Percentiles rank a stretch among this genome's conserved stretches.
phyloP scores from a whole-genome alignment of 1,284 basidiomycete genomes.

The Tetrapyrgos nigripes region DNA sequence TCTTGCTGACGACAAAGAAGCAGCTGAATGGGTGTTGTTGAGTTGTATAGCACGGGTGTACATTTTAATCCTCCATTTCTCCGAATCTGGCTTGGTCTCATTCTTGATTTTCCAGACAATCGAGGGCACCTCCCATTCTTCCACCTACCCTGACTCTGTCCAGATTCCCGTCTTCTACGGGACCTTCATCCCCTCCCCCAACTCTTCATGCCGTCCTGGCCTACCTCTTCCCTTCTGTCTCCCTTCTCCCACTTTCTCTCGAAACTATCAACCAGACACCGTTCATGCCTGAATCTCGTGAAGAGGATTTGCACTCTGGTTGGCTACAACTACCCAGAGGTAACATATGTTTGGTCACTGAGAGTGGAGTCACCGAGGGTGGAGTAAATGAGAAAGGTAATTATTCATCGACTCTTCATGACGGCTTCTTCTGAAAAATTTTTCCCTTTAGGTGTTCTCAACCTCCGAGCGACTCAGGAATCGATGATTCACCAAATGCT shows the following conservation, averaged over 20 bases:
- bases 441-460: slow-evolving; percentile 60
- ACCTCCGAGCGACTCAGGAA: slow-evolving; percentile 74
- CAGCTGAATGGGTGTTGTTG: slow-evolving; percentile 83
- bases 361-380: slow-evolving; percentile 72
- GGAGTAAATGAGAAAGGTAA: slow-evolving; percentile 66
- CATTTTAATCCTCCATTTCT: slow-evolving; percentile 30
- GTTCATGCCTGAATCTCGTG: slow-evolving; percentile 72
- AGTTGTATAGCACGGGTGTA: slow-evolving; percentile 72
- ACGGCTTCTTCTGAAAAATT: slow-evolving; percentile 8
- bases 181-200: slow-evolving; percentile 33
- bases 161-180: slow-evolving; percentile 56
- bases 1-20: slow-evolving; percentile 69
- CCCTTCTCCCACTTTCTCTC: slow-evolving; percentile 60
- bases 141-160: slow-evolving; percentile 74
- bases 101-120: slow-evolving; percentile 54
- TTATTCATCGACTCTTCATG: not conserved
- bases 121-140: slow-evolving; percentile 69
- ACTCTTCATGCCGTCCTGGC: slow-evolving; percentile 58
- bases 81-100: slow-evolving; percentile 13
- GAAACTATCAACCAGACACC: slow-evolving; percentile 64
- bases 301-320: slow-evolving; percentile 80
- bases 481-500: slow-evolving; percentile 73
- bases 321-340: slow-evolving; percentile 75
- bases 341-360: slow-evolving; percentile 70
- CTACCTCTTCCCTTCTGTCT: slow-evolving; percentile 57